These are phyloP conservation scores for Grigorovia humatica DNA, from an alignment of 805 yeast species.

Conservation along the genomic window DNA sequence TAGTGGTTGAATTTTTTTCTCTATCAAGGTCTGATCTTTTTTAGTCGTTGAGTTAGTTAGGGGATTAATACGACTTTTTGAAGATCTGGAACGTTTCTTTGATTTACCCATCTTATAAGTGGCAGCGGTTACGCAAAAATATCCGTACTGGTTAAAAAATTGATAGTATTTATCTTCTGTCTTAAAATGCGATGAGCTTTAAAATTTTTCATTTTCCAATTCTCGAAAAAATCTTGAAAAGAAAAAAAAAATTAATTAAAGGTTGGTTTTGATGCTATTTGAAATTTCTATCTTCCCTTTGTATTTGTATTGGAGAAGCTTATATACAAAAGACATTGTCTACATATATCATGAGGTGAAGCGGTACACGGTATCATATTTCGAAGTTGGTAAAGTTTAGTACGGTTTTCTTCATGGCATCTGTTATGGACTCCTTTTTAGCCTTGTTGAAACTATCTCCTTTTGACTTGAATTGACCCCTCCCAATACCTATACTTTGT, in stretches of 20 bases:
- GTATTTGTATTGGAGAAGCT: neutral
- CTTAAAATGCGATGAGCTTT: neutral
- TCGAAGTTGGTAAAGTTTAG: slow-evolving; percentile 40
- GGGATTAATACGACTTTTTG: slow-evolving; percentile 32
- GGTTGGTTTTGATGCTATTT: neutral
- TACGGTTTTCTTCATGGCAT: slow-evolving; percentile 69
- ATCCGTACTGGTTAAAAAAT: too few species aligned
- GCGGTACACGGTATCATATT: too few species aligned
- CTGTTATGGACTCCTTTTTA: slow-evolving; percentile 76
- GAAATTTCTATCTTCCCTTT: neutral
- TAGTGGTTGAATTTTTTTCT: slow-evolving; percentile 56
- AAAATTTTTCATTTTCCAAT: neutral
- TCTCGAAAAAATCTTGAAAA: neutral
- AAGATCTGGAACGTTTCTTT: slow-evolving; percentile 52
- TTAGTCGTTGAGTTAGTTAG: slow-evolving; percentile 23
- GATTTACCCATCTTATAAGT: slow-evolving; percentile 53
- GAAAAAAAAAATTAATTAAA: neutral
- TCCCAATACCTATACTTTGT: slow-evolving; percentile 70
- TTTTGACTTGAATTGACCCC: slow-evolving; percentile 46
- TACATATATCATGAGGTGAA: too few species aligned
- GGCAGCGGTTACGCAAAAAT: too few species aligned
- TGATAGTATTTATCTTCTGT: neutral
- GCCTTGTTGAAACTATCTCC: slow-evolving; percentile 73
- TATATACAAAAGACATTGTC: too few species aligned
- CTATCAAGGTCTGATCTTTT: slow-evolving; percentile 40